Evolutionary conservation across 2,329 filamentous ascomycete genomes (phyloP), one percentile per base, ranked within the genome.

Genomic region (Thermomyces lanuginosus): DNA sequence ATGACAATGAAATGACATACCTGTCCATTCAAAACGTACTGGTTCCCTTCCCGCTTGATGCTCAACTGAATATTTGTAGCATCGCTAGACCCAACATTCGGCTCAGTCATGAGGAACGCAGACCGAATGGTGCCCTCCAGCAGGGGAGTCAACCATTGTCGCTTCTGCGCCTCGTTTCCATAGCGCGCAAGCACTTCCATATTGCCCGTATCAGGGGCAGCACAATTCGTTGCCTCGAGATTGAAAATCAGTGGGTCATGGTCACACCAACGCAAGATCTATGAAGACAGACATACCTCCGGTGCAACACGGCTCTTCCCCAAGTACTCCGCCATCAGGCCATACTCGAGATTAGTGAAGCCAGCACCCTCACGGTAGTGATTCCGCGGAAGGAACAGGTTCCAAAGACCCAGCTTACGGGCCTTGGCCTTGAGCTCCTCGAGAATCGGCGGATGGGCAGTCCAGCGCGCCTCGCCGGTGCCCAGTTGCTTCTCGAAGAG

Each of bases 141-240:
- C 42, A 92, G 60, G 4, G 82, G 83, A 41, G 63, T 66, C 29
- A 92, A 63, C 83, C 83, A 92, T 50, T 76, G 51, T 41, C 69
- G 65, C 68, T 92, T 92, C 59, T 92, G 82, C 5, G 66, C 72
- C 7, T 79, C 79, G 41, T 73, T 84, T 38, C 81, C 83, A 49
- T 92, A 92, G 60, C 86, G 89, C 46, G 83, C 83, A 40, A 92
- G 51, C 12, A 92, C 83, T 52, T 92, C 83, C 82, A 92, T 92
- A 56, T 92, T 92, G 26, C 83, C 83, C 3, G 84, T 92, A 53
- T 92, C 83, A 2, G 84, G 83, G 3, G 83, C 83, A 18, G 83
- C 68, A 56, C 83, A 92, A 57, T 92, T 92, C 51, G 76, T 79
- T 14, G 83, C 82, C 58, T 62, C 35, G 6, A 15, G 6, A 30